Base-by-base conservation (phyloP, 345 rosid genomes). In the Moricandia moricandioides region DNA sequence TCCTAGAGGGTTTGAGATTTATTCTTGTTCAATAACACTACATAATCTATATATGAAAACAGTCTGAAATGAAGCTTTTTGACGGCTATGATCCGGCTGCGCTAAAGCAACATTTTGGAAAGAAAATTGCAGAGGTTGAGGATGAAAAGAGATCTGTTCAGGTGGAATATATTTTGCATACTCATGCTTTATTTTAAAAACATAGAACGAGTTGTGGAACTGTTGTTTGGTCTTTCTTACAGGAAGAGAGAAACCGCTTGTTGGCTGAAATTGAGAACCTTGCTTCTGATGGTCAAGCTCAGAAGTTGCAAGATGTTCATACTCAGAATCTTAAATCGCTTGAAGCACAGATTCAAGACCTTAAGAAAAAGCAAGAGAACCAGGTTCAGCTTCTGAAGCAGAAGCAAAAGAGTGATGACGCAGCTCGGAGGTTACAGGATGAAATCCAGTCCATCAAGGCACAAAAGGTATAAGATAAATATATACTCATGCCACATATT, bases 361-460 rank as follows among this genome's bases (percentile, higher is more conserved):
- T 95, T 24, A 95, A 86, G 90, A 95, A 88, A 81, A 95, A 95
- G 86, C 97, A 92, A 81, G 99, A 95, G 84, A 95, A 65, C 80
- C 99, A 95, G 76, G 96, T 95, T 72, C 98, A 92, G 82, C 88
- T 95, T 62, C 80, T 95, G 71, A 95, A 88, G 87, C 98, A 90
- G 83, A 95, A 95, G 77, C 97, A 90, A 78, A 95, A 88, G 80
- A 92, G 98, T 73, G 98, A 95, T 67, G 99, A 95, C 67, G 97
- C 98, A 9, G 88, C 97, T 72, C 88, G 84, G 82, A 82, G 93
- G 29, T 83, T 95, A 76, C 98, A 90, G 71, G 99, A 95, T 16
- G 99, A 95, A 88, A 95, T 95, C 80, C 98, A 90, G 75, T 90
- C 82, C 54, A 95, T 95, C 72, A 92, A 95, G 83, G 92, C 96